Evolutionary conservation across 441 rosid genomes (phyloP), one percentile per base, ranked within the genome.

Genomic region (Erodium moschatum): DNA sequence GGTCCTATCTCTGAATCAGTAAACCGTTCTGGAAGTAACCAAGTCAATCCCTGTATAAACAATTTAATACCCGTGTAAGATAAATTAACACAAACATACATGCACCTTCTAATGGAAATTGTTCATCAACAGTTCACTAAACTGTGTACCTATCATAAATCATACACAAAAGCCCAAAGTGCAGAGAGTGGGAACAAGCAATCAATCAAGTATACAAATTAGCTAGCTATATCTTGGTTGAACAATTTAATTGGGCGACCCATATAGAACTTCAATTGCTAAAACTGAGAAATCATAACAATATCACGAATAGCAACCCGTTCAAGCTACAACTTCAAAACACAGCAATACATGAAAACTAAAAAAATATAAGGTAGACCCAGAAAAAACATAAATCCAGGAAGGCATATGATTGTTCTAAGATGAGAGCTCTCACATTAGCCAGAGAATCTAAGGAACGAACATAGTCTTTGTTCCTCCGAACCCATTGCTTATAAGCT

Each of bases 11-110:
- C 97, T 76, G 99, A 91, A 68, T 80, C 74, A 60, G 96, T 88
- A 79, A 94, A 91, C 73, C 94, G 81, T 81, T 88, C 99, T 0
- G 97, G 97, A 74, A 94, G 92, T 77, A 89, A 86, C 99, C 97
- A 94, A 46, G 97, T 91, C 73, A 94, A 79, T 78, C 96, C 97
- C 97, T 94, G 91, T 42, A 74, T 50, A 74, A 65, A 3, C 19
- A 29, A 69, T 72, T 66, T 42, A 69, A 66, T 2, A 56, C 7
- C 18, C 66, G 60, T 12, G 69, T 69, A 24, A 85, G 67, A 73
- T 13, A 42, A 66, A 18, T 50, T 75, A 21, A 27, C 52, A 60
- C 8, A 65, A 8, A 69, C 15, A 61, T 42, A 54, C 60, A 72
- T 48, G 56, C 31, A 70, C 33, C 54, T 12, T 8, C 8, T 16